A percentile compares a stretch with the other conserved stretches of the same genome.
phyloP scores from a whole-genome alignment of 305 asterid genomes.

The Fraxinus paxiana region DNA sequence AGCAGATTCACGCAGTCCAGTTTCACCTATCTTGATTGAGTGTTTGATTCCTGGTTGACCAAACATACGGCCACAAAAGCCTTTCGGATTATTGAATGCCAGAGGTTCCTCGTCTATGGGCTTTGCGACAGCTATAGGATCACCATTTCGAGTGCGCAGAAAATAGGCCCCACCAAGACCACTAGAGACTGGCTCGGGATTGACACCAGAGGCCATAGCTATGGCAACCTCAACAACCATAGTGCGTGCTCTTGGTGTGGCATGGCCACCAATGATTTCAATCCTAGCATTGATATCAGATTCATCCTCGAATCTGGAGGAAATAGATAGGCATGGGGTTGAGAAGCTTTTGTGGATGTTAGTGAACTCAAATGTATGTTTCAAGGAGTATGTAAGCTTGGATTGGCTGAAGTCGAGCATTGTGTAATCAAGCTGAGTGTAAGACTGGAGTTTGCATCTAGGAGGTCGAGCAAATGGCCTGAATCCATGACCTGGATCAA shows the following conservation, averaged over 20 bases:
- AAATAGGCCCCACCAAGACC: slow-evolving; percentile 91
- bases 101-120: slow-evolving; percentile 87
- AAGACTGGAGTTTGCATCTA: slow-evolving; percentile 70
- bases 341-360: slow-evolving; percentile 68
- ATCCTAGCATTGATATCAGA: slow-evolving; percentile 41
- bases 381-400: slow-evolving; percentile 31
- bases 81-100: slow-evolving; percentile 78
- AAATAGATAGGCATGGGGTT: slow-evolving; percentile 70
- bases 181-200: slow-evolving; percentile 63
- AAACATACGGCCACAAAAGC: slow-evolving; percentile 66
- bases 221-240: slow-evolving; percentile 72
- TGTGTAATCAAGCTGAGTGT: slow-evolving; percentile 64
- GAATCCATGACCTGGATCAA: slow-evolving; percentile 66
- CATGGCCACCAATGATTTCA: slow-evolving; percentile 62
- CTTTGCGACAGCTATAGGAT: slow-evolving; percentile 65
- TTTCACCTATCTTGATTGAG: slow-evolving; percentile 74
- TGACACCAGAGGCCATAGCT: slow-evolving; percentile 68
- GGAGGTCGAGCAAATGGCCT: slow-evolving; percentile 70
- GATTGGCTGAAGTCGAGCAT: slow-evolving; percentile 47
- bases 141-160: slow-evolving; percentile 48
- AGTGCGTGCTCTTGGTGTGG: slow-evolving; percentile 55
- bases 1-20: slow-evolving; percentile 74
- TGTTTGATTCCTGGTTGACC: slow-evolving; percentile 85
- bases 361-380: slow-evolving; percentile 38
- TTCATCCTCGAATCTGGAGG: slow-evolving; percentile 36